Evolutionary conservation across 179 eudicot species (phyloP), one percentile per base, ranked within the genome.

Genomic region (Beta corolliflora): DNA sequence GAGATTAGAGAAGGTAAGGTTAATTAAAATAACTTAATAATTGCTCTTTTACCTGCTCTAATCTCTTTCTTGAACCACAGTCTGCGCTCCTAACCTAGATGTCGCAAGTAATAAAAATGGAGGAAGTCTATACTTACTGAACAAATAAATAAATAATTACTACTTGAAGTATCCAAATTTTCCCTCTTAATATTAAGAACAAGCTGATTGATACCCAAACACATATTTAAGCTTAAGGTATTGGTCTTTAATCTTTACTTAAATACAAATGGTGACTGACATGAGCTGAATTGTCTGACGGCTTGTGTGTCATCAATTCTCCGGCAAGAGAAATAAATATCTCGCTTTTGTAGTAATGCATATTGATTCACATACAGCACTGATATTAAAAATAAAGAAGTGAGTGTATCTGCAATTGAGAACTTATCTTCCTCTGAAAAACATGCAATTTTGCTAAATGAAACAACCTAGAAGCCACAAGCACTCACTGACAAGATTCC

Each of bases 151-250:
- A 44, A 68, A 53, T 59, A 31, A 61, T 77, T 9, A 16, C 53
- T 48, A 60, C 80, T 54, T 25, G 29, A 23, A 73, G 29, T 21
- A 12, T 73, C 48, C 41, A 25, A 64, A 50, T 7, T 63, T 25
- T 13, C 11, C 46, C 18, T 23, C n/a, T 23, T 31, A 6, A 31
- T 54, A 25, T 68, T 25, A 68, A 29, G 74, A 36, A 16, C 56
- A 15, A 58, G 76, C 36, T 41, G 68, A 60, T 60, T 54, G 18
- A 69, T 29, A 36, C 45, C 53, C 16, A 48, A 73, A 54, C n/a
- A 52, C 25, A 50, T 25, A 52, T 73, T 14, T 44, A 73, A 73
- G 76, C 63, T 41, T 68, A 68, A 68, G 45, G 52, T 68, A 31
- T 0, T 41, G 10, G 3, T 36, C 50, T 68, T 15, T 68, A 29